Conservation (phyloP, 352 stramenopile genomes). For the Thalassiosira ordinaria region DNA sequence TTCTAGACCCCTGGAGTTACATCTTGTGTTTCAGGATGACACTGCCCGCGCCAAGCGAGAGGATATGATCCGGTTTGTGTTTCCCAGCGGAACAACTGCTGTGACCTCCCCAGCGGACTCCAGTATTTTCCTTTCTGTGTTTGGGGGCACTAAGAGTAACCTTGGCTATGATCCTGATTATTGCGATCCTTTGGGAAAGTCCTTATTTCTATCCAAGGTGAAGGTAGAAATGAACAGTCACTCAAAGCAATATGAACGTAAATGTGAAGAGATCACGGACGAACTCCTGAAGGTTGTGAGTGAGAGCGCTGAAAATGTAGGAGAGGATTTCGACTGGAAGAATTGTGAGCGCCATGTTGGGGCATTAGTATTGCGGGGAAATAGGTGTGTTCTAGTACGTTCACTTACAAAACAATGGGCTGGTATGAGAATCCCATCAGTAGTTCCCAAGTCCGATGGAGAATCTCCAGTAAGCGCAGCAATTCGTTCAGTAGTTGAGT, state of each 20-base stretch:
- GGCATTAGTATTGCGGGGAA: slow-evolving; percentile 61
- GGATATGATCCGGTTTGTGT: too few relatives aligned
- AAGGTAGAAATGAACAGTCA: slow-evolving; percentile 63
- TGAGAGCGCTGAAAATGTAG: neutral
- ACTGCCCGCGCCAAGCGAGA: too few relatives aligned
- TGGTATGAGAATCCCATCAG: slow-evolving; percentile 65
- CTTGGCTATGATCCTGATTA: slow-evolving; percentile 51
- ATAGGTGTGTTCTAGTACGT: slow-evolving; percentile 64
- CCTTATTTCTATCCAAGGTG: slow-evolving; percentile 52
- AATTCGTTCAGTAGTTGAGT: slow-evolving; percentile 45
- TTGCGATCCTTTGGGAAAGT: slow-evolving; percentile 48
- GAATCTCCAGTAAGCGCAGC: slow-evolving; percentile 34
- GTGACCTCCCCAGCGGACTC: too few relatives aligned
- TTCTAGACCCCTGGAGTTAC: neutral
- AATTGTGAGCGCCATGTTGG: slow-evolving; percentile 56
- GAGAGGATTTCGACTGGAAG: slow-evolving; percentile 46
- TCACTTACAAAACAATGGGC: slow-evolving; percentile 53
- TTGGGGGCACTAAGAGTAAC: neutral
- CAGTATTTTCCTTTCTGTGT: slow-evolving; percentile 13
- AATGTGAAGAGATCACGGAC: slow-evolving; percentile 57
- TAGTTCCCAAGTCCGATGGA: slow-evolving; percentile 39
- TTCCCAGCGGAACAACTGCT: too few relatives aligned
- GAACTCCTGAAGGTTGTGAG: slow-evolving; percentile 40
- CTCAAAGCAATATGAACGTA: slow-evolving; percentile 70
- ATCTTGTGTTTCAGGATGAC: slow-evolving; percentile 34